These are phyloP conservation scores for Aspergillus heteromorphus DNA, from an alignment of 495 filamentous ascomycete species.

Conservation along the genomic window DNA sequence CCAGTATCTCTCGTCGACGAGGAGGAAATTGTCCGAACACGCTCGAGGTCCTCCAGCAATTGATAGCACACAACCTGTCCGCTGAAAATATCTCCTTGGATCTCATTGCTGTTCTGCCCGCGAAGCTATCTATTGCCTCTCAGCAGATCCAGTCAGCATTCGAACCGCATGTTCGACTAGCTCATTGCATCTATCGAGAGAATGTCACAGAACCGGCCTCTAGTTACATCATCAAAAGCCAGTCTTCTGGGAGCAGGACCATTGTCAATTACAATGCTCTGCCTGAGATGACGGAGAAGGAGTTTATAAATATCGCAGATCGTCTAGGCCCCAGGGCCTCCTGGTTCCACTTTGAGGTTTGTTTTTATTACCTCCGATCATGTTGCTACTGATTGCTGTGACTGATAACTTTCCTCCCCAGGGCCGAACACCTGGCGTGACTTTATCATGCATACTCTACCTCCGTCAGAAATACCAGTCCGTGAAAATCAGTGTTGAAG, in stretches of 20 bases:
- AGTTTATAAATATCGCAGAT: constrained; percentile 42
- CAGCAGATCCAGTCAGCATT: constrained; percentile 38
- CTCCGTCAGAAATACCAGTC: constrained; percentile 44
- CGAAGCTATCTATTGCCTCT: constrained; percentile 30
- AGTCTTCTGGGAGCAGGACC: constrained; percentile 53
- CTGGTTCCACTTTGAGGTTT: constrained; percentile 76
- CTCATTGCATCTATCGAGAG: constrained; percentile 55
- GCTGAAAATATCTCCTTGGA: constrained; percentile 20
- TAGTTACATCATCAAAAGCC: constrained; percentile 66
- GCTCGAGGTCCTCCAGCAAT: constrained; percentile 61
- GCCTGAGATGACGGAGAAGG: constrained; percentile 56
- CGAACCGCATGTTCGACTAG: constrained; percentile 40
- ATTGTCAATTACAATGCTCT: constrained; percentile 67
- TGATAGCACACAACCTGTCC: constrained; percentile 27
- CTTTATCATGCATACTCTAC: constrained; percentile 55
- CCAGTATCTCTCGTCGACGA: constrained; percentile 50
- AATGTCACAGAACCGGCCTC: constrained; percentile 53
- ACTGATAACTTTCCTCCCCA: constrained; percentile 23
- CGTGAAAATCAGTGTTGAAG: constrained; percentile 58
- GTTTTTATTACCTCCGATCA: constrained; percentile 9
- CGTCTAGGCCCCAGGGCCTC: constrained; percentile 21
- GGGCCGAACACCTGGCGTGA: constrained; percentile 63
- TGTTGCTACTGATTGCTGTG: background rate
- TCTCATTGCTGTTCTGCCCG: constrained; percentile 42
- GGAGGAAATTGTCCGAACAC: constrained; percentile 71